These are phyloP conservation scores for Rhipidocladum racemiflorum DNA, from an alignment of 176 grass and related monocot species.

Conservation along the genomic window DNA sequence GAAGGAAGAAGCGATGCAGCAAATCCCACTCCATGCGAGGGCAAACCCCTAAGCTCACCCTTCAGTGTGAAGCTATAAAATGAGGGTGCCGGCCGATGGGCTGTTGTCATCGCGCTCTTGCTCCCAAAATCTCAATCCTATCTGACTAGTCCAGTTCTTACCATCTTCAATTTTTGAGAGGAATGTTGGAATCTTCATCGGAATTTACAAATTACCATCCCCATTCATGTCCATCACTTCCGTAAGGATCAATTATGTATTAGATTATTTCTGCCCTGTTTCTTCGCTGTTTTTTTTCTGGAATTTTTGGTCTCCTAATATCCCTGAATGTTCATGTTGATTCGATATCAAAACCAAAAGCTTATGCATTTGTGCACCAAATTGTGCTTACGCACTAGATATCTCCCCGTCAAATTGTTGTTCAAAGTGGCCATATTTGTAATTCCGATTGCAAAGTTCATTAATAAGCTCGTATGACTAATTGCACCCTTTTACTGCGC, in stretches of 20 bases:
- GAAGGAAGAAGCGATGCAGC: neutral
- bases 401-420: too few relatives aligned
- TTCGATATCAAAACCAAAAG: too few relatives aligned
- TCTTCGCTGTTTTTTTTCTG: neutral
- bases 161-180: neutral
- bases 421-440: neutral
- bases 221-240: neutral
- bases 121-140: neutral
- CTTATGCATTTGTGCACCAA: too few relatives aligned
- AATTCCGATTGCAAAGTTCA: neutral
- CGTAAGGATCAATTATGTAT: neutral
- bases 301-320: neutral
- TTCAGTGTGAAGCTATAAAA: neutral
- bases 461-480: neutral
- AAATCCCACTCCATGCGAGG: neutral
- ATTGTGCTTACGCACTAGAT: too few relatives aligned
- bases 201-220: neutral
- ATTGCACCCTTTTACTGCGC: neutral
- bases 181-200: neutral
- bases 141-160: neutral
- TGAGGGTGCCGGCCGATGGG: neutral
- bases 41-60: neutral
- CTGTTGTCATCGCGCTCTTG: neutral
- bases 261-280: neutral
- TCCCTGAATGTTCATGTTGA: neutral